Percentiles rank a stretch among this genome's conserved stretches.
Conservation (phyloP, 2,329 filamentous ascomycete genomes). For the Fusarium oligoseptatum region DNA sequence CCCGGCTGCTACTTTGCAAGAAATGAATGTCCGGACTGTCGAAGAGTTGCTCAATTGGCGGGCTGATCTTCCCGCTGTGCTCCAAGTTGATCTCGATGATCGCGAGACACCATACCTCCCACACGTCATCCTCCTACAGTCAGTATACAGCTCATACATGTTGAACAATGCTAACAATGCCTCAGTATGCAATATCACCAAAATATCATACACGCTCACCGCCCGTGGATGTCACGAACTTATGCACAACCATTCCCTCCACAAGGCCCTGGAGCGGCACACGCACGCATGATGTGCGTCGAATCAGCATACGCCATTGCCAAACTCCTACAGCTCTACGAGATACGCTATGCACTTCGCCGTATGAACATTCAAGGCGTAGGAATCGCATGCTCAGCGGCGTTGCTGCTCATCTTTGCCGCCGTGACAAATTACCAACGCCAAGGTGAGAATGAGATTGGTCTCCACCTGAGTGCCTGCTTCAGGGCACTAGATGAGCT, state of each 20-base stretch:
- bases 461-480: constrained; percentile 39
- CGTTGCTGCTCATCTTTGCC: constrained; percentile 40
- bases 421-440: constrained; percentile 39
- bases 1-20: constrained; percentile 26
- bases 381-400: constrained; percentile 21
- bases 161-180: background rate
- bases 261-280: constrained; percentile 38
- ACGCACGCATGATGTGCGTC: constrained; percentile 43
- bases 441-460: constrained; percentile 16
- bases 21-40: constrained; percentile 35
- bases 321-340: constrained; percentile 34
- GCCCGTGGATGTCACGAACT: constrained; percentile 46
- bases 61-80: constrained; percentile 23
- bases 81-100: constrained; percentile 39
- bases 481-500: constrained; percentile 44
- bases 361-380: constrained; percentile 39
- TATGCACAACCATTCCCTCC: constrained; percentile 38
- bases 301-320: constrained; percentile 35
- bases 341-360: constrained; percentile 30
- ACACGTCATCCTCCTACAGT: constrained; percentile 45
- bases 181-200: constrained; percentile 47
- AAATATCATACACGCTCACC: constrained; percentile 43
- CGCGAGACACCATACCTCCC: constrained; percentile 33
- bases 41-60: constrained; percentile 39
- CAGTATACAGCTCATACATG: background rate